Evolutionary conservation across 257 asterid genomes (phyloP), one percentile per base, ranked within the genome.

Genomic region (Lycium ferocissimum): DNA sequence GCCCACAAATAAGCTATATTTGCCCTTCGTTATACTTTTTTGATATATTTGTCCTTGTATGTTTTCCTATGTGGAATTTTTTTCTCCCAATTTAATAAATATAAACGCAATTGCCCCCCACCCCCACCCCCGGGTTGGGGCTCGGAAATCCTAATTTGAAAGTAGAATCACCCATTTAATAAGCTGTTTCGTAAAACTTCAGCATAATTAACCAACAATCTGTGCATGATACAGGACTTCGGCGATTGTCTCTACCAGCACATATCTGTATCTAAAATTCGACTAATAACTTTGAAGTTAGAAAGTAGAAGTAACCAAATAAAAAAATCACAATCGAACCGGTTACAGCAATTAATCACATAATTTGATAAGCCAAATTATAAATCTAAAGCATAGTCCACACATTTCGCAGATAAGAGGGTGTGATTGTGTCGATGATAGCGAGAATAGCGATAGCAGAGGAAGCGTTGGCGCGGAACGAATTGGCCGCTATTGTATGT

Each of bases 381-480:
- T 26, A 26, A 26, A 26, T 26, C 33, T 26, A 26, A 26, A 26
- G 33, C 33, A 26, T 26, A 70, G 26, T 17, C 79, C 35, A 18
- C 47, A 43, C 17, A 43, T 38, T 71, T 71, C 26, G 56, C 33
- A 26, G 33, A 26, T 26, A 26, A 26, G 33, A 26, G 33, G 1
- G 33, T 26, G 33, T 26, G 33, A 26, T 26, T 26, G 33, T 26
- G 33, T 26, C 33, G 33, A 26, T 26, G 33, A 26, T 26, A 26
- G 33, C 33, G 33, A 26, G 33, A 8, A 37, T 54, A 85, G 82
- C 85, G 3, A 43, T 70, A 26, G 83, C 79, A 22, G 83, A 57
- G 51, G 84, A 85, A 51, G 85, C 87, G 43, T 85, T 67, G 43
- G 40, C 76, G 43, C 65, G 70, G 82, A 85, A 3, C 10, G 63